Conservation (phyloP, 75 land plant species). For the Picea glauca region DNA sequence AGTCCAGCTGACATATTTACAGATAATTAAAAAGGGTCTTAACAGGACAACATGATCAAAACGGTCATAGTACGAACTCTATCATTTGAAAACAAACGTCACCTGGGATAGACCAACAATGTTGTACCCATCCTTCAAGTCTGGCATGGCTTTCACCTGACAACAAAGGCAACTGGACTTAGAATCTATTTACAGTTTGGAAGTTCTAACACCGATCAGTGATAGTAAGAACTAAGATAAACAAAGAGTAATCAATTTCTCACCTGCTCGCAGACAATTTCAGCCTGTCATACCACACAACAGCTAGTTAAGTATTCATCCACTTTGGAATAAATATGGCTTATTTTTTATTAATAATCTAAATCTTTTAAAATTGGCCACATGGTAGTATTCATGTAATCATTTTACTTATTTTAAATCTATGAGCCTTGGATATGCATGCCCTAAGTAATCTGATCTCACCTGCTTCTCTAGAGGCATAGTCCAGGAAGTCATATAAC, state of each 20-base stretch:
- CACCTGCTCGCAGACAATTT: slow-evolving; percentile 56
- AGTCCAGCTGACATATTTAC: too few relatives aligned
- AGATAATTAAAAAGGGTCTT: too few relatives aligned
- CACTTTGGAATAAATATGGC: neutral
- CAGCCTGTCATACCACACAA: slow-evolving; percentile 34
- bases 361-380: neutral
- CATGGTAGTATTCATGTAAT: neutral
- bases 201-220: neutral
- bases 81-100: neutral
- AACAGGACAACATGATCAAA: neutral
- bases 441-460: neutral
- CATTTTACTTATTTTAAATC: slow-evolving; percentile 5
- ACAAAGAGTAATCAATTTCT: slow-evolving; percentile 8
- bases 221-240: neutral
- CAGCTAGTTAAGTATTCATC: neutral
- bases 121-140: slow-evolving; percentile 75
- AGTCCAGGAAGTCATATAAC: slow-evolving; percentile 77
- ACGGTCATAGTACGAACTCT: neutral
- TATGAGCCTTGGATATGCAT: neutral
- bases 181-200: neutral
- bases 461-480: slow-evolving; percentile 83
- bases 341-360: neutral
- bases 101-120: slow-evolving; percentile 97
- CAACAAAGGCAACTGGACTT: neutral
- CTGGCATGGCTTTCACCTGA: slow-evolving; percentile 80